These are phyloP conservation scores for Erythrobasidium yunnanense DNA, from an alignment of 768 basidiomycete species.

Conservation along the genomic window DNA sequence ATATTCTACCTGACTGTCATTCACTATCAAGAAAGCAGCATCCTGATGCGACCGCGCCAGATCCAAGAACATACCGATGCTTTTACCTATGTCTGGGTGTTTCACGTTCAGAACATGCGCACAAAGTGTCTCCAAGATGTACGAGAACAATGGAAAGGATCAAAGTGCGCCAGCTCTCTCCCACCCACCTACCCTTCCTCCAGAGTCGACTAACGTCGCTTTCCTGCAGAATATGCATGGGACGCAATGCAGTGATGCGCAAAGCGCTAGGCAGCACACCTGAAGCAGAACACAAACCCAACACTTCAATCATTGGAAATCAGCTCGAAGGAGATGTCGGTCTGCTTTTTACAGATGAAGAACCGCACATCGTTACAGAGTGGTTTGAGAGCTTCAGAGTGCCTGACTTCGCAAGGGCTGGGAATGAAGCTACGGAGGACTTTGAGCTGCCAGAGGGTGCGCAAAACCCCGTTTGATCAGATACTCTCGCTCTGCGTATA, in stretches of 20 bases:
- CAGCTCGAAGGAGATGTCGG: slow-evolving; percentile 92
- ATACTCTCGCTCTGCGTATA: too few species aligned
- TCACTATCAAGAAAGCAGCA: neutral
- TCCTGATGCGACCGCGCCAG: slow-evolving; percentile 43
- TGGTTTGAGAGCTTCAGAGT: slow-evolving; percentile 89
- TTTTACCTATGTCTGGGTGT: slow-evolving; percentile 91
- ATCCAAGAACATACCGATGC: slow-evolving; percentile 72
- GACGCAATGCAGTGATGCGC: slow-evolving; percentile 63
- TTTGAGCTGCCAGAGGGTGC: slow-evolving; percentile 56
- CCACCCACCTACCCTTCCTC: neutral
- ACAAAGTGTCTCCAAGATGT: slow-evolving; percentile 90
- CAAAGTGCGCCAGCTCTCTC: slow-evolving; percentile 39
- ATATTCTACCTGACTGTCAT: neutral
- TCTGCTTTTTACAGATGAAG: slow-evolving; percentile 77
- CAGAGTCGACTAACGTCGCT: neutral
- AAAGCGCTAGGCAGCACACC: slow-evolving; percentile 80
- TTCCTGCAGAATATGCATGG: slow-evolving; percentile 34
- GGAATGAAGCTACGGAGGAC: slow-evolving; percentile 64
- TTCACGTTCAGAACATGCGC: slow-evolving; percentile 89
- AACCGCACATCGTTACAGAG: slow-evolving; percentile 77
- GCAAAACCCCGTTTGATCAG: too few species aligned
- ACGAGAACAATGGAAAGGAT: slow-evolving; percentile 87
- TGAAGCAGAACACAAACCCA: slow-evolving; percentile 72
- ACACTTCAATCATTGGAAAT: slow-evolving; percentile 69
- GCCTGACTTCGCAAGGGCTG: slow-evolving; percentile 81